Conservation (phyloP, 805 yeast species). For the Suhomyces sp. region DNA sequence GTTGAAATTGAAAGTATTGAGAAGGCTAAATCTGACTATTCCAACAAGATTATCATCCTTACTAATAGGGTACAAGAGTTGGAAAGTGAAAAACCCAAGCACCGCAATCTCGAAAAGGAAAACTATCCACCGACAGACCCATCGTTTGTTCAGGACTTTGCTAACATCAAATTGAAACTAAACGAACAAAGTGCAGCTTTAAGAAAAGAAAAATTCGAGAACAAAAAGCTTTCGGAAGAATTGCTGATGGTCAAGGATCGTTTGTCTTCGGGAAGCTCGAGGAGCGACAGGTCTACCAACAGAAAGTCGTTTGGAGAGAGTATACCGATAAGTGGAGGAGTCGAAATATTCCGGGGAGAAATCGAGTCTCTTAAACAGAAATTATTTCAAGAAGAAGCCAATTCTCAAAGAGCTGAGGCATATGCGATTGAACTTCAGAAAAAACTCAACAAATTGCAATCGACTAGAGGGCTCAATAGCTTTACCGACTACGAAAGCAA, state of each 20-base stretch:
- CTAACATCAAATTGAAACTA: slow-evolving; percentile 47
- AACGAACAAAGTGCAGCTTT: slow-evolving; percentile 51
- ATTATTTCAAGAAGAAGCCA: slow-evolving; percentile 50
- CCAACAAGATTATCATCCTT: slow-evolving; percentile 25
- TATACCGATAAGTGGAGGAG: slow-evolving; percentile 7
- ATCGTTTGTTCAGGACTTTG: slow-evolving; percentile 42
- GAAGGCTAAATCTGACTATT: slow-evolving; percentile 24
- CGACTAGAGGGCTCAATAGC: slow-evolving; percentile 37
- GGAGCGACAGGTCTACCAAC: slow-evolving; percentile 26
- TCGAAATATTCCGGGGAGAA: slow-evolving; percentile 35
- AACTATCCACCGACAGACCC: slow-evolving; percentile 35
- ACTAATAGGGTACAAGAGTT: slow-evolving; percentile 21
- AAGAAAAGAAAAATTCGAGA: slow-evolving; percentile 46
- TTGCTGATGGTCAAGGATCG: slow-evolving; percentile 58
- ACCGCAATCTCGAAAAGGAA: slow-evolving; percentile 32
- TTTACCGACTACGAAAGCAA: slow-evolving; percentile 35
- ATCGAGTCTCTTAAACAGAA: slow-evolving; percentile 47
- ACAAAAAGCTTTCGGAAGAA: slow-evolving; percentile 51
- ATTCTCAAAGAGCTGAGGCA: slow-evolving; percentile 50
- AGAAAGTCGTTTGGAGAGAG: slow-evolving; percentile 35
- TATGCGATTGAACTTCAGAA: slow-evolving; percentile 45
- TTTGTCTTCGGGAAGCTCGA: slow-evolving; percentile 57
- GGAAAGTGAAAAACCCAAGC: slow-evolving; percentile 12
- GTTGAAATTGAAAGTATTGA: slow-evolving; percentile 20
- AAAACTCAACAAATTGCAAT: slow-evolving; percentile 39